Percentiles rank a stretch among this genome's conserved stretches.
phyloP scores from a whole-genome alignment of 1,284 basidiomycete genomes.

The Microbotryum lychnidis-dioicae region DNA sequence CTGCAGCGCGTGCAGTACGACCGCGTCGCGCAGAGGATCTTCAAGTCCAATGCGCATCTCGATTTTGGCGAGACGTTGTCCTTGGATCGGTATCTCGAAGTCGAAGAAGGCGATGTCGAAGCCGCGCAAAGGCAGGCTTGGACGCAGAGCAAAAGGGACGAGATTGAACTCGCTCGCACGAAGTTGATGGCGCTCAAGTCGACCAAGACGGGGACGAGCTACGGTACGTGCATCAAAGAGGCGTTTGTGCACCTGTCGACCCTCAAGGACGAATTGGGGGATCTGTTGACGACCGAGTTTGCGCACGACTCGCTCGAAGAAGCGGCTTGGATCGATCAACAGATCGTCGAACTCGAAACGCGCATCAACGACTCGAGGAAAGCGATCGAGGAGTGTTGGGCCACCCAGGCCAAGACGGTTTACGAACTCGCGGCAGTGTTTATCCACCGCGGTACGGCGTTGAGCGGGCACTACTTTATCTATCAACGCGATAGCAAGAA shows the following conservation, averaged over 20 bases:
- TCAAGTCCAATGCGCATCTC: slow-evolving; percentile 93
- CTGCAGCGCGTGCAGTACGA: slow-evolving; percentile 97
- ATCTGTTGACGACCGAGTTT: slow-evolving; percentile 48
- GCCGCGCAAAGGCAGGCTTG: slow-evolving; percentile 54
- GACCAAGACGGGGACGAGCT: slow-evolving; percentile 44
- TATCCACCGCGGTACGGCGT: slow-evolving; percentile 70
- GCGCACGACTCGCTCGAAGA: slow-evolving; percentile 52
- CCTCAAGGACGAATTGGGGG: slow-evolving; percentile 28
- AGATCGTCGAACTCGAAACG: slow-evolving; percentile 20
- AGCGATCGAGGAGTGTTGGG: slow-evolving; percentile 71
- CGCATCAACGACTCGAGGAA: slow-evolving; percentile 33
- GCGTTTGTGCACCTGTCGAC: slow-evolving; percentile 33
- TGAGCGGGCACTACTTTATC: slow-evolving; percentile 72
- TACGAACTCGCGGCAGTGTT: slow-evolving; percentile 94
- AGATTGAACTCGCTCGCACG: slow-evolving; percentile 57
- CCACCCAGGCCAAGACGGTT: slow-evolving; percentile 54
- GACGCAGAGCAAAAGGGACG: slow-evolving; percentile 56
- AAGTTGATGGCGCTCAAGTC: slow-evolving; percentile 58
- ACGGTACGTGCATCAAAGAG: slow-evolving; percentile 21
- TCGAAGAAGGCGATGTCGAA: slow-evolving; percentile 54
- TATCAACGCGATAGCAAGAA: slow-evolving; percentile 67
- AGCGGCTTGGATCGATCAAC: slow-evolving; percentile 53
- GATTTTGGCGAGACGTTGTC: slow-evolving; percentile 77
- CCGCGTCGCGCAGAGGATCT: slow-evolving; percentile 72
- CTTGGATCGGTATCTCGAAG: slow-evolving; percentile 77